A percentile compares a stretch with the other conserved stretches of the same genome.
Conservation (phyloP, 2,329 filamentous ascomycete genomes). For the Colletotrichum chlorophyti region DNA sequence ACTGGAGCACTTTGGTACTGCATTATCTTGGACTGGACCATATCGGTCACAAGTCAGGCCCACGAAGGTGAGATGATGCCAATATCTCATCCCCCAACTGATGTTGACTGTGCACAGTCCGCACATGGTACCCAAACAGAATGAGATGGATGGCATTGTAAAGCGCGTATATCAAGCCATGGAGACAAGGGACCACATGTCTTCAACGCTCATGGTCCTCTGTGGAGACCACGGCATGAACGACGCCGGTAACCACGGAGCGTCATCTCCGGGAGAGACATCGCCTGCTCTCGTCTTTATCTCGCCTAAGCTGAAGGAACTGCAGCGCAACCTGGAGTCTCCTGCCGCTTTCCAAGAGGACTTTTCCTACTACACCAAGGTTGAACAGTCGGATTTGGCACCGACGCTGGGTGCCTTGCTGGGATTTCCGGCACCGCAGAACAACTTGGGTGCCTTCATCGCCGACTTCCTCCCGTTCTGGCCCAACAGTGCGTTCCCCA, state of each 20-base stretch:
- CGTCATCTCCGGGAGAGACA: slow-evolving; percentile 91
- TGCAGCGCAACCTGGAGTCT: slow-evolving; percentile 51
- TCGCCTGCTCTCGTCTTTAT: slow-evolving; percentile 92
- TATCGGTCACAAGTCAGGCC: slow-evolving; percentile 95
- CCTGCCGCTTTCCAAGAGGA: slow-evolving; percentile 70
- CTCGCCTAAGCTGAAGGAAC: slow-evolving; percentile 76
- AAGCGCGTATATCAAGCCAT: slow-evolving; percentile 79
- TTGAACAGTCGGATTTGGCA: slow-evolving; percentile 95
- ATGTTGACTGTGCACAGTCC: slow-evolving; percentile 56
- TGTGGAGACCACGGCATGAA: slow-evolving; percentile 99
- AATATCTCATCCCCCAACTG: background rate
- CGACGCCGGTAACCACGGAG: slow-evolving; percentile 95
- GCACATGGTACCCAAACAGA: slow-evolving; percentile 92
- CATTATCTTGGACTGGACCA: slow-evolving; percentile 97
- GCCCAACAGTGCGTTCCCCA: slow-evolving; percentile 60
- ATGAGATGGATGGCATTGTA: slow-evolving; percentile 90
- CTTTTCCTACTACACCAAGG: slow-evolving; percentile 81
- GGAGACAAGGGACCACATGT: slow-evolving; percentile 71
- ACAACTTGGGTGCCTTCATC: slow-evolving; percentile 89
- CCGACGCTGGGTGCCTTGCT: slow-evolving; percentile 87
- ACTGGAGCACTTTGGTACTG: slow-evolving; percentile 94
- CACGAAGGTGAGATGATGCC: slow-evolving; percentile 65
- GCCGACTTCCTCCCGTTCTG: slow-evolving; percentile 80
- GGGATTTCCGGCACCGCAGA: slow-evolving; percentile 86
- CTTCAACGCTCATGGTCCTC: slow-evolving; percentile 82